Base-by-base conservation (phyloP, 306 rosid genomes). In the Lagenaria siceraria region DNA sequence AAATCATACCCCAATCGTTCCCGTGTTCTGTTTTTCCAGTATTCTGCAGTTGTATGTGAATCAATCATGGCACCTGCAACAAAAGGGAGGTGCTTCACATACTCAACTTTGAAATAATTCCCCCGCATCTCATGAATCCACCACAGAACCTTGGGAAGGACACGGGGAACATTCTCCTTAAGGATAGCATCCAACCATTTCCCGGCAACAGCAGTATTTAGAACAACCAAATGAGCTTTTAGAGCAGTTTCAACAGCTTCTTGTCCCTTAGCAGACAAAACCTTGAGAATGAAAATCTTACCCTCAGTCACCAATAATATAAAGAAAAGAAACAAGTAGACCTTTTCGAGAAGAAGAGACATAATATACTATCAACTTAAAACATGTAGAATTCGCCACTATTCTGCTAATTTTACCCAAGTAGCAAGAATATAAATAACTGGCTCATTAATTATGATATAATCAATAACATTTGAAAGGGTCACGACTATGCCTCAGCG, bases 121-220 rank as follows among this genome's bases (percentile, higher is more conserved):
- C 97, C 97, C 40, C 97, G 95, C 97, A 95, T 95, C 83, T 95
- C 97, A 86, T 92, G 99, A 87, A 95, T 95, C 99, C 99, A 95
- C 99, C 99, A 95, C 76, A 95, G 89, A 83, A 92, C 96, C 92
- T 92, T 95, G 35, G 99, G 97, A 83, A 95, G 96, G 69, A 92
- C 91, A 3, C 6, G 77, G 49, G 89, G 78, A 82, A 92, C 90
- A 76, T 90, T 92, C 68, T 90, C 97, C 88, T 88, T 92, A 64
- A 92, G 83, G 77, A 90, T 90, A 14, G 86, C 88, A 89, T 90
- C 99, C 80, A 95, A 85, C 99, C 99, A 95, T 87, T 95, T 95
- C 61, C 99, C 99, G 75, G 99, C 96, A 43, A 95, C 99, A 43
- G 97, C 99, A 64, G 99, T 95, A 78, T 95, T 95, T 21, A 95